Percentiles rank a stretch among this genome's conserved stretches.
These are phyloP conservation scores for Arctostaphylos glauca DNA, from an alignment of 148 eudicot species.

Conservation along the genomic window DNA sequence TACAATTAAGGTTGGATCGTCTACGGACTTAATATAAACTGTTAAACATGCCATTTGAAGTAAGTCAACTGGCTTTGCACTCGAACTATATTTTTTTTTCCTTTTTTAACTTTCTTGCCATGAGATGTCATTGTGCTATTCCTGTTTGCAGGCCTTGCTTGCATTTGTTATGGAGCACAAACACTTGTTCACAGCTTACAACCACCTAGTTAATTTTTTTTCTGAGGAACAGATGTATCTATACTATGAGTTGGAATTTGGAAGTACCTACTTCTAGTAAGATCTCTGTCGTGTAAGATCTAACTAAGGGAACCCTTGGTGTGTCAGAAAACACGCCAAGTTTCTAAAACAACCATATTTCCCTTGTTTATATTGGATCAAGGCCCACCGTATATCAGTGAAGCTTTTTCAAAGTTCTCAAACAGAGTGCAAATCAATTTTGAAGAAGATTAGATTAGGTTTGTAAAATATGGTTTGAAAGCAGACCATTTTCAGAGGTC, in stretches of 20 bases:
- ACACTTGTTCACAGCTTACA: conserved; percentile 50
- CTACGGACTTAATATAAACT: conserved; percentile 94
- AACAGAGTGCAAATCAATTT: not conserved
- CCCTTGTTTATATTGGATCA: not conserved
- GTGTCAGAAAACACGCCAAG: not conserved
- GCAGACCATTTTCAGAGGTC: not conserved
- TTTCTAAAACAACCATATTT: not conserved
- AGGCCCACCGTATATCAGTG: not conserved
- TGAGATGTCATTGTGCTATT: not conserved
- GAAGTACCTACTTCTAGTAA: not conserved
- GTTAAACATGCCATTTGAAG: conserved; percentile 97
- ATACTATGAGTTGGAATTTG: not conserved
- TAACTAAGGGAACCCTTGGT: not conserved
- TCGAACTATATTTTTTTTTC: not conserved
- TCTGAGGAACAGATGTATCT: not conserved
- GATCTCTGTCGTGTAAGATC: too few relatives aligned
- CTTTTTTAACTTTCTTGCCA: not conserved
- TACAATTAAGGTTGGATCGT: conserved; percentile 78
- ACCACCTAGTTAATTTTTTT: not conserved
- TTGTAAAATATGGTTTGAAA: not conserved
- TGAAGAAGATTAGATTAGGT: not conserved
- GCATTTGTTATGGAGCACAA: conserved; percentile 92
- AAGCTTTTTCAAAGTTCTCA: not conserved
- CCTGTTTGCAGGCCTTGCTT: conserved; percentile 73
- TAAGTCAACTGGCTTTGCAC: conserved; percentile 25